These are phyloP conservation scores for Thinopyrum elongatum DNA, from an alignment of 176 grass and related monocot genomes.

Conservation along the genomic window DNA sequence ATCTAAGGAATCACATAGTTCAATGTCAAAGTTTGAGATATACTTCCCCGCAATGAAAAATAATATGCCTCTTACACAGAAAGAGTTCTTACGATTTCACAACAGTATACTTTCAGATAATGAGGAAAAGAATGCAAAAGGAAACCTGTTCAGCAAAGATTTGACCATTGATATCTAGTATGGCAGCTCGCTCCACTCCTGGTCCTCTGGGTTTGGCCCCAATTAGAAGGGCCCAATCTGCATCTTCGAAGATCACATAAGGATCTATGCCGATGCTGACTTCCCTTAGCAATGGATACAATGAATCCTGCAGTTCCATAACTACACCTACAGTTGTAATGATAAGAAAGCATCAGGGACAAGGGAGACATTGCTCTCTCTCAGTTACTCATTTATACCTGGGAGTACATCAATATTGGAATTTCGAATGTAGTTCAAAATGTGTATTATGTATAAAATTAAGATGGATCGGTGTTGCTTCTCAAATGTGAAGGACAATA, in stretches of 20 bases:
- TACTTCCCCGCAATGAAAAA: not conserved
- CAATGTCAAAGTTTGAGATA: not conserved
- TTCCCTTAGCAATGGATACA: slow-evolving; percentile 79
- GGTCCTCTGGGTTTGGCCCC: slow-evolving; percentile 88
- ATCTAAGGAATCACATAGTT: not conserved
- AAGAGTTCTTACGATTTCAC: not conserved
- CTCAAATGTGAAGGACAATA: not conserved
- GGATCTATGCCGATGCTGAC: slow-evolving; percentile 74
- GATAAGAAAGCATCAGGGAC: slow-evolving; percentile 11
- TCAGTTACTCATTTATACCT: not conserved
- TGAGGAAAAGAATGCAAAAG: not conserved
- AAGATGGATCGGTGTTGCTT: not conserved
- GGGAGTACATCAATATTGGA: not conserved
- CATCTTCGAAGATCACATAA: slow-evolving; percentile 64
- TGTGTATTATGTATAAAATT: not conserved
- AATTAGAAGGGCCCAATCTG: slow-evolving; percentile 87
- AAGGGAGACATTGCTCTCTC: slow-evolving; percentile 1
- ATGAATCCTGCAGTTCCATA: slow-evolving; percentile 82
- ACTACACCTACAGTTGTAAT: slow-evolving; percentile 58
- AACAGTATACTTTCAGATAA: not conserved
- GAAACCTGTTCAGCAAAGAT: slow-evolving; percentile 83
- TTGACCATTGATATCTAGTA: slow-evolving; percentile 88
- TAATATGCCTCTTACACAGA: not conserved
- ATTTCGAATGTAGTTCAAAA: not conserved
- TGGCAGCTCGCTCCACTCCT: slow-evolving; percentile 74